Evolutionary conservation across 352 stramenopile species (phyloP).

Genomic region (Phytophthora quininea): DNA sequence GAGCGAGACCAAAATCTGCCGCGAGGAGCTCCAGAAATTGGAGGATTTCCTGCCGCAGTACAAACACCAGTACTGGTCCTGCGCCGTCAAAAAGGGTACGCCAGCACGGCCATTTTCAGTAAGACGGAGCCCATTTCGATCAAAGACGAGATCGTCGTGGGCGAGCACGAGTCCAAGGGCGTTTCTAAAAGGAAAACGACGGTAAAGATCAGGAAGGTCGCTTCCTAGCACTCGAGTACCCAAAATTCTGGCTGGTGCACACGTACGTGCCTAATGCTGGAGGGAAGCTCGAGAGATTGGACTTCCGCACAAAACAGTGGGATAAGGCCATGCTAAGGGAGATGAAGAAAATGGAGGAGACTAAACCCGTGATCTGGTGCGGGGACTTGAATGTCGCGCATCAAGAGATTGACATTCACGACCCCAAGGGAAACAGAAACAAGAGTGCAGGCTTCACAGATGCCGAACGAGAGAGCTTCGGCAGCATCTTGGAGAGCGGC

Average conservation of each 20-base stretch:
- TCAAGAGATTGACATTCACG: constrained; percentile 89
- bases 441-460: constrained; percentile 84
- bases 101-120: constrained; percentile 74
- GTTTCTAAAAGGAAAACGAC: constrained; percentile 25
- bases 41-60: constrained; percentile 80
- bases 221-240: constrained; percentile 80
- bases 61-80: constrained; percentile 80
- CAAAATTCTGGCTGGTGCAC: constrained; percentile 84
- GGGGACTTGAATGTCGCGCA: constrained; percentile 87
- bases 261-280: constrained; percentile 86
- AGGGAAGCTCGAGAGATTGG: constrained; percentile 71
- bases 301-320: constrained; percentile 79
- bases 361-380: constrained; percentile 85
- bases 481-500: constrained; percentile 55
- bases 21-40: constrained; percentile 73
- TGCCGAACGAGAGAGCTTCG: constrained; percentile 79
- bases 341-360: constrained; percentile 73
- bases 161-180: constrained; percentile 38
- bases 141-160: constrained; percentile 66
- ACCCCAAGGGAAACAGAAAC: constrained; percentile 83
- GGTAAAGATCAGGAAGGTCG: constrained; percentile 76
- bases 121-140: constrained; percentile 79
- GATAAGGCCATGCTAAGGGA: constrained; percentile 74
- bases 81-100: constrained; percentile 82
- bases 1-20: constrained; percentile 87